phyloP scores from a whole-genome alignment of 495 filamentous ascomycete species.

The Aspergillus cristatus region DNA sequence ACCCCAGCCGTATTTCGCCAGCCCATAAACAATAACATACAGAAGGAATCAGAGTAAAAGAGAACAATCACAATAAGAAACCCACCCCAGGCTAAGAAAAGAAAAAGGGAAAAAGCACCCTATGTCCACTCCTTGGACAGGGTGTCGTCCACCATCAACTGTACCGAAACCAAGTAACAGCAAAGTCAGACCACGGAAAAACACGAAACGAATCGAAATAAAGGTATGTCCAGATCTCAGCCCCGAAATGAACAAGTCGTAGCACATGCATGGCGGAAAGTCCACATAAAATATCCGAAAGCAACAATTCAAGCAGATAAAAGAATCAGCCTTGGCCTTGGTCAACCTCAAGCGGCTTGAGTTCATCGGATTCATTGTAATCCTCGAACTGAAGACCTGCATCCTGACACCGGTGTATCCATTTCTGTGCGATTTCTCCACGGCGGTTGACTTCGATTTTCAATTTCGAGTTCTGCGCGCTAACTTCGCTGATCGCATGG shows the following conservation, averaged over 20 bases:
- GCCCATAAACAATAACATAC: constrained; percentile 25
- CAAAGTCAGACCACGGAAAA: constrained; percentile 4
- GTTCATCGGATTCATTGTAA: constrained; percentile 35
- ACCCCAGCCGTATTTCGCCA: constrained; percentile 31
- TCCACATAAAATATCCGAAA: constrained; percentile 2
- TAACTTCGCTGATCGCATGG: constrained; percentile 88
- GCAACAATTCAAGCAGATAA: constrained; percentile 1
- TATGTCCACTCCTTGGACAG: not conserved
- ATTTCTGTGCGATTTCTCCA: constrained; percentile 46
- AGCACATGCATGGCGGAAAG: constrained; percentile 24
- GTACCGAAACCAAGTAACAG: too few species aligned
- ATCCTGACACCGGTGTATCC: constrained; percentile 72
- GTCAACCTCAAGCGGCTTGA: constrained; percentile 32
- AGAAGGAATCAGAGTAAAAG: constrained; percentile 6
- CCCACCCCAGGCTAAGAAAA: constrained; percentile 8
- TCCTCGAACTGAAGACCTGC: constrained; percentile 56
- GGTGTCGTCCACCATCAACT: not conserved
- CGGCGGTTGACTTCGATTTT: constrained; percentile 65
- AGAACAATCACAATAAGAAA: constrained; percentile 4
- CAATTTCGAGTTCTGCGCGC: constrained; percentile 77
- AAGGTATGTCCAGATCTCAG: constrained; percentile 1
- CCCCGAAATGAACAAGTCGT: constrained; percentile 16
- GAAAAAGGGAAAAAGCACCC: constrained; percentile 1
- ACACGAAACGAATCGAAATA: too few species aligned
- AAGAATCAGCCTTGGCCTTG: constrained; percentile 18